A percentile compares a stretch with the other conserved stretches of the same genome.
Evolutionary conservation across 73 alveolate genomes (phyloP).

Genomic region (Paramecium sonneborni): DNA sequence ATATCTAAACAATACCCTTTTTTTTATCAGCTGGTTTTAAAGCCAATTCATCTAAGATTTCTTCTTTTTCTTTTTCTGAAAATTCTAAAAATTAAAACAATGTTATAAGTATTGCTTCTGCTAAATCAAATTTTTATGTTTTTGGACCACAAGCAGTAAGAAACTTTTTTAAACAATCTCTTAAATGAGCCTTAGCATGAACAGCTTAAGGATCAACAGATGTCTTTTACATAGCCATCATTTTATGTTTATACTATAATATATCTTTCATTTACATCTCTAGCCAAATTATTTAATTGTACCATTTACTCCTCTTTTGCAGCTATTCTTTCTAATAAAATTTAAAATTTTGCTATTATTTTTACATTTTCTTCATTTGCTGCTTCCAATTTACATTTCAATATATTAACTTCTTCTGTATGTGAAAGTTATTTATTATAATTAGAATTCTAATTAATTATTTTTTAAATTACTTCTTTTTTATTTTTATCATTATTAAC

Average conservation of each 20-base stretch:
- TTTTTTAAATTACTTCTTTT: background rate
- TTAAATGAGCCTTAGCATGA: conserved; percentile 45
- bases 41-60: background rate
- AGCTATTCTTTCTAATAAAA: conserved; percentile 18
- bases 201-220: conserved; percentile 37
- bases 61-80: conserved; percentile 37
- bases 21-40: conserved; percentile 43
- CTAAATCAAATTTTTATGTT: background rate
- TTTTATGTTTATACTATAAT: conserved; percentile 23
- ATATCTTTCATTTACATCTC: background rate
- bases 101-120: background rate
- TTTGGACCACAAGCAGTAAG: conserved; percentile 22
- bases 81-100: conserved; percentile 21
- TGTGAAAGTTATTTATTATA: background rate
- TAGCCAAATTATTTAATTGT: background rate
- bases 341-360: background rate
- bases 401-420: background rate
- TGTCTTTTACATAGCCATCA: background rate
- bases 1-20: conserved; percentile 12
- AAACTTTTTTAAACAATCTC: conserved; percentile 10
- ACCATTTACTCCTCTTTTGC: background rate
- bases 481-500: background rate
- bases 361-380: conserved; percentile 14
- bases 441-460: background rate
- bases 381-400: background rate